Percentiles rank a stretch among this genome's conserved stretches.
These are phyloP conservation scores for Mortierella polycephala DNA, from an alignment of 371 early-diverging fungal genomes.

Conservation along the genomic window DNA sequence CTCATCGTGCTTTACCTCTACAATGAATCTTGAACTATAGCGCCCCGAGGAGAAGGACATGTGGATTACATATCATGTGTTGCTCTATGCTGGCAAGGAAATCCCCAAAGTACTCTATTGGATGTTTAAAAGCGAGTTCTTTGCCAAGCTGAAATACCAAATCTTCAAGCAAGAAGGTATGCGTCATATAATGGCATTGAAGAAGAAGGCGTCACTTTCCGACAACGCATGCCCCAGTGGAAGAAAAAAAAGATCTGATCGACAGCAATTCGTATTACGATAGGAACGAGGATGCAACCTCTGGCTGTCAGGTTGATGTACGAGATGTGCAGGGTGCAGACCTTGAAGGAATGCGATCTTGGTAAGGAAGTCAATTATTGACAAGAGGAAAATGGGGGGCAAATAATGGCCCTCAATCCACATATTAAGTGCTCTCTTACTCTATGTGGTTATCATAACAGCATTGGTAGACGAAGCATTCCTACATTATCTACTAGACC, in stretches of 20 bases:
- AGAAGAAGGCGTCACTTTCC: too few relatives aligned
- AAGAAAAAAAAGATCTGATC: neutral
- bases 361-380: slow-evolving; percentile 53
- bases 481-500: slow-evolving; percentile 67
- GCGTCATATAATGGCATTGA: neutral
- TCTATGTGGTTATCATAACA: slow-evolving; percentile 6
- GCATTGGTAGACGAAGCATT: slow-evolving; percentile 59
- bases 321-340: slow-evolving; percentile 79
- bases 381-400: neutral
- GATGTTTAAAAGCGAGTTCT: slow-evolving; percentile 59
- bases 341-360: slow-evolving; percentile 68
- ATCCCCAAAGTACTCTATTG: slow-evolving; percentile 55
- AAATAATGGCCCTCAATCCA: too few relatives aligned
- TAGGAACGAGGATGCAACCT: slow-evolving; percentile 56
- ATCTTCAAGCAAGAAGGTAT: slow-evolving; percentile 56
- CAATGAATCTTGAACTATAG: slow-evolving; percentile 4
- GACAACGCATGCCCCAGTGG: too few relatives aligned
- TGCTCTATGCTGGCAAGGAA: slow-evolving; percentile 61
- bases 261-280: neutral
- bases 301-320: slow-evolving; percentile 72
- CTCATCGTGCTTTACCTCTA: neutral
- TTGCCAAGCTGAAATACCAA: slow-evolving; percentile 61
- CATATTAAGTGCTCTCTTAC: neutral
- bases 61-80: slow-evolving; percentile 59
- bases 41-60: slow-evolving; percentile 51